Percentiles rank a stretch among this genome's conserved stretches.
phyloP scores from a whole-genome alignment of 176 grass and related monocot species.

The Triticum aestivum region IWGSC_CS_RefSeq_v2.1 NC_057814.1:561223957-561224456 shows the following conservation, averaged over 20 bases:
- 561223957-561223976: slow-evolving; percentile 26
- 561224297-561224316: not conserved
- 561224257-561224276: not conserved
- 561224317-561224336: not conserved
- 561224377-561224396: slow-evolving; percentile 1
- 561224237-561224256: not conserved
- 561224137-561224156: not conserved
- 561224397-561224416: slow-evolving; percentile 5
- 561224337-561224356: not conserved
- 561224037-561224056: slow-evolving; percentile 21
- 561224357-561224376: not conserved
- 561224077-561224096: slow-evolving; percentile 19
- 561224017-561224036: not conserved
- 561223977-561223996: slow-evolving; percentile 19
- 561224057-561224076: slow-evolving; percentile 10
- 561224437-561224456: not conserved
- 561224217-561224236: not conserved
- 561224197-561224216: not conserved
- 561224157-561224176: not conserved
- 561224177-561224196: not conserved
- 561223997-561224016: slow-evolving; percentile 46
- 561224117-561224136: slow-evolving; percentile 11
- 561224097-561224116: not conserved
- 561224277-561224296: not conserved
- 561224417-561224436: not conserved